These are phyloP conservation scores for Nemania sp. DNA, from an alignment of 2,329 filamentous ascomycete species.

Conservation along the genomic window DNA sequence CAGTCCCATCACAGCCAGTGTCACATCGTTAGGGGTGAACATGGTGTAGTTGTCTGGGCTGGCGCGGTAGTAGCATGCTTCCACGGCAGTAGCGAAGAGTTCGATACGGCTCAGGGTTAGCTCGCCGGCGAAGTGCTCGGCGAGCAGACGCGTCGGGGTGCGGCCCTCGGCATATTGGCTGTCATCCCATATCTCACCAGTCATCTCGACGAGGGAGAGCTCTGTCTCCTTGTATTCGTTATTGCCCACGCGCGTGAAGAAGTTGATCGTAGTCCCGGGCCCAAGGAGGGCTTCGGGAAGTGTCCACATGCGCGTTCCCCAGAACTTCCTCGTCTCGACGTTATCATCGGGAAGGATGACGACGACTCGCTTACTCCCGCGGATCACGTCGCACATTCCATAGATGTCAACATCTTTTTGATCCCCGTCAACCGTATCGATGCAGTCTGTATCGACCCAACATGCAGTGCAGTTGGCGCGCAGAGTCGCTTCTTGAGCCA, in stretches of 20 bases:
- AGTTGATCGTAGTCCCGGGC: slow-evolving; percentile 34
- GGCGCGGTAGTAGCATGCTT: slow-evolving; percentile 41
- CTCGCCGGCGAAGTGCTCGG: slow-evolving; percentile 48
- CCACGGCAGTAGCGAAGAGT: slow-evolving; percentile 44
- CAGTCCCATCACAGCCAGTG: slow-evolving; percentile 52
- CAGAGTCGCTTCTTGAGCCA: slow-evolving; percentile 34
- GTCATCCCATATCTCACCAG: slow-evolving; percentile 44
- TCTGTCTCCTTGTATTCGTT: slow-evolving; percentile 24
- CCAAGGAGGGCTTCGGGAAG: slow-evolving; percentile 45
- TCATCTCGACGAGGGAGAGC: slow-evolving; percentile 42
- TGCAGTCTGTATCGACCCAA: slow-evolving; percentile 40
- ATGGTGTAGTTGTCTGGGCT: slow-evolving; percentile 26
- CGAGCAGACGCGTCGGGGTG: slow-evolving; percentile 41
- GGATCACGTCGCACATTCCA: slow-evolving; percentile 46
- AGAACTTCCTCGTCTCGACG: slow-evolving; percentile 35
- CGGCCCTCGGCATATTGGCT: slow-evolving; percentile 28
- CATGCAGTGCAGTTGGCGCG: slow-evolving; percentile 36
- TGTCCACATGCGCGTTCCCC: slow-evolving; percentile 46
- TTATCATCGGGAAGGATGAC: slow-evolving; percentile 40
- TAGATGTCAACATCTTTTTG: slow-evolving; percentile 42
- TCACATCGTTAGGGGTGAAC: slow-evolving; percentile 45
- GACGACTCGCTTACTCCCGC: slow-evolving; percentile 38
- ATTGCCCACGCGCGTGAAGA: slow-evolving; percentile 28
- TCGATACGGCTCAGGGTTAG: slow-evolving; percentile 48
- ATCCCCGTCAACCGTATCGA: slow-evolving; percentile 15